Evolutionary conservation across 352 stramenopile species (phyloP).

Genomic region (Pythium graminicola): DNA sequence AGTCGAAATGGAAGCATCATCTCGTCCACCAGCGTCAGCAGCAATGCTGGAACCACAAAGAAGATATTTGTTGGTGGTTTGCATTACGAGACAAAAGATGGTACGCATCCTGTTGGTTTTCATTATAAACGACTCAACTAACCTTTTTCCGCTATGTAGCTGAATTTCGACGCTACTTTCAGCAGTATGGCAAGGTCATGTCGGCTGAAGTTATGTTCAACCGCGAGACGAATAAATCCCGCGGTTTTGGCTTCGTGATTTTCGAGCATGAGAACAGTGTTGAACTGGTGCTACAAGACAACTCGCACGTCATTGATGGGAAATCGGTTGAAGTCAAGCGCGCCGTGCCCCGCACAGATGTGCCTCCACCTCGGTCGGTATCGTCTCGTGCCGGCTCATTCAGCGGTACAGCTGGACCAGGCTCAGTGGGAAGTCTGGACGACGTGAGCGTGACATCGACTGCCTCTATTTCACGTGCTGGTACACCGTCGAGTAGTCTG

Average conservation of each 20-base stretch:
- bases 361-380: conserved; percentile 63
- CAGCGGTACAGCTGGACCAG: conserved; percentile 64
- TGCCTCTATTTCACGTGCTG: conserved; percentile 43
- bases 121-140: neutral
- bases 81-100: conserved; percentile 92
- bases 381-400: conserved; percentile 72
- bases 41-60: conserved; percentile 70
- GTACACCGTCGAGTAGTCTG: conserved; percentile 53
- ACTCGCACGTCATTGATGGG: conserved; percentile 87
- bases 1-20: conserved; percentile 48
- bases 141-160: conserved; percentile 26
- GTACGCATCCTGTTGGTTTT: conserved; percentile 39
- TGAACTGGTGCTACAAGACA: conserved; percentile 80
- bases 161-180: conserved; percentile 91
- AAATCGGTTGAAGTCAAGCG: conserved; percentile 89
- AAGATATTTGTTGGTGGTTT: conserved; percentile 92
- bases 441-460: conserved; percentile 49
- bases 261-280: conserved; percentile 87
- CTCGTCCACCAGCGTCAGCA: conserved; percentile 47
- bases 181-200: conserved; percentile 90
- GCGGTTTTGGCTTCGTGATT: conserved; percentile 92
- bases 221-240: conserved; percentile 91
- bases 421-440: conserved; percentile 65
- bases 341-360: conserved; percentile 75
- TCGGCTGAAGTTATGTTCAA: conserved; percentile 95